These are phyloP conservation scores for Actinomortierella wolfii DNA, from an alignment of 371 early-diverging fungal genomes.

Conservation along the genomic window DNA sequence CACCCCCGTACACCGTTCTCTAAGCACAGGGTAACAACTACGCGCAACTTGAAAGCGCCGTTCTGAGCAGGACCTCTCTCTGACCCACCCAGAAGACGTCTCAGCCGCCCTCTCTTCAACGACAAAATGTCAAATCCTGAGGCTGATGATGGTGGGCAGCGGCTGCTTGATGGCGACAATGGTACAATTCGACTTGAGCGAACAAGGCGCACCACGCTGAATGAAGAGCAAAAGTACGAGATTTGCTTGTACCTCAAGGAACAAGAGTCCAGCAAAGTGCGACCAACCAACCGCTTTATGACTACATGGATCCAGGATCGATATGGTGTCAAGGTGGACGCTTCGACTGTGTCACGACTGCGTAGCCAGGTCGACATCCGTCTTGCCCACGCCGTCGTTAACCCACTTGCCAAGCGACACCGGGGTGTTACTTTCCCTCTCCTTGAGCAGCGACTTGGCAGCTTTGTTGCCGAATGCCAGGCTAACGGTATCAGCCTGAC, in stretches of 20 bases:
- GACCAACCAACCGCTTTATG: conserved; percentile 24
- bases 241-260: conserved; percentile 33
- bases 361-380: conserved; percentile 6
- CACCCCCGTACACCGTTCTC: too few species aligned
- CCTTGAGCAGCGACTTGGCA: conserved; percentile 17
- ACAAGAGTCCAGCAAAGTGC: conserved; percentile 3
- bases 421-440: conserved; percentile 32
- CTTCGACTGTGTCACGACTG: conserved; percentile 38
- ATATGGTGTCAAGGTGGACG: conserved; percentile 29
- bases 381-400: conserved; percentile 12
- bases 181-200: neutral
- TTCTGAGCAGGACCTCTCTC: too few species aligned
- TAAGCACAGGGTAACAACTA: too few species aligned
- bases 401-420: conserved; percentile 26
- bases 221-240: conserved; percentile 39
- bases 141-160: too few species aligned
- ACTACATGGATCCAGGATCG: conserved; percentile 13
- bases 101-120: too few species aligned
- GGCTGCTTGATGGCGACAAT: too few species aligned
- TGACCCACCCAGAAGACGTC: too few species aligned
- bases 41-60: too few species aligned
- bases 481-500: conserved; percentile 7
- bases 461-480: conserved; percentile 6
- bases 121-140: too few species aligned
- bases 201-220: conserved; percentile 26